Conservation (phyloP, 2,329 filamentous ascomycete species). For the Fusarium mangiferae region DNA sequence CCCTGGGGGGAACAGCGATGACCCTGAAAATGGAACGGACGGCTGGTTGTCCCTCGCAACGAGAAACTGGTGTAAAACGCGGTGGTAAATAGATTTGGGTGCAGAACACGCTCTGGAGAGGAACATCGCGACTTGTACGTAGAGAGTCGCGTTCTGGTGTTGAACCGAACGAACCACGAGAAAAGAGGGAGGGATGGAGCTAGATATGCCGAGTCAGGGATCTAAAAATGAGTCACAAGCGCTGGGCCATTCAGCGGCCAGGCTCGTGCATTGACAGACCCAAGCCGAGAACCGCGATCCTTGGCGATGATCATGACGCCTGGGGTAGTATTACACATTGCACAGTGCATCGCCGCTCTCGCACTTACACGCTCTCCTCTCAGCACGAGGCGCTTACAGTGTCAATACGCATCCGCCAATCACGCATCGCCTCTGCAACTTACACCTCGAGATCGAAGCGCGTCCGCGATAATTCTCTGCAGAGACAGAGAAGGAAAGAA, state of each 20-base stretch:
- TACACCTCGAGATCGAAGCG: conserved; percentile 24
- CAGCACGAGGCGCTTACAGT: conserved; percentile 19
- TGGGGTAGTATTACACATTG: conserved; percentile 16
- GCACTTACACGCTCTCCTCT: neutral
- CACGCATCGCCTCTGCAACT: conserved; percentile 15
- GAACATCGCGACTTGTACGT: conserved; percentile 9
- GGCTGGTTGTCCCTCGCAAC: conserved; percentile 36
- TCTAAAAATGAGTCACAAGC: conserved; percentile 49
- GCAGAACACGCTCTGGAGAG: conserved; percentile 16
- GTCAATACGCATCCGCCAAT: conserved; percentile 28
- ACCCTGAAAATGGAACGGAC: conserved; percentile 33
- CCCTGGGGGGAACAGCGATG: conserved; percentile 15
- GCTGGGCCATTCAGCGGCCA: conserved; percentile 48
- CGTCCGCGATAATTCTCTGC: conserved; percentile 28
- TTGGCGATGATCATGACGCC: conserved; percentile 32
- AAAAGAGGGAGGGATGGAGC: neutral
- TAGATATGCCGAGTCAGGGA: conserved; percentile 32
- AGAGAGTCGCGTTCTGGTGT: conserved; percentile 16
- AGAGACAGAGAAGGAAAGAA: neutral
- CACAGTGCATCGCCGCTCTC: conserved; percentile 26
- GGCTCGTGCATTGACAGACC: conserved; percentile 45
- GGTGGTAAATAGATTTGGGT: conserved; percentile 24
- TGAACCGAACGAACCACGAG: neutral
- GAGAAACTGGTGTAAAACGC: conserved; percentile 12
- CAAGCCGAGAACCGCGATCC: conserved; percentile 41